Conservation (phyloP, 331 rosid species). For the Acacia pycnantha region DNA sequence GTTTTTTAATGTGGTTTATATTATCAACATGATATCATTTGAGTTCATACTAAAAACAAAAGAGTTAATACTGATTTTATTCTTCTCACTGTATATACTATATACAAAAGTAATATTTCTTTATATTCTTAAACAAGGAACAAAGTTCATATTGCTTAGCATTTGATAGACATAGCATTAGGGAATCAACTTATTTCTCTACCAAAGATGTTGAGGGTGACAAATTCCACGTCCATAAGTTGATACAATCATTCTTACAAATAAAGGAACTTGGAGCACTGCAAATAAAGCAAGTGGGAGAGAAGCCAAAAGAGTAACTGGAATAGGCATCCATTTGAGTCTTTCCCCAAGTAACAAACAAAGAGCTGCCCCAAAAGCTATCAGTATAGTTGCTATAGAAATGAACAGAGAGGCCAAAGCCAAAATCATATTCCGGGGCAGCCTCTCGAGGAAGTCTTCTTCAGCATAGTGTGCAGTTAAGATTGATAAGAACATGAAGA, state of each 20-base stretch:
- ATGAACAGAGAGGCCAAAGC: conserved; percentile 46
- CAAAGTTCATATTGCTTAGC: neutral
- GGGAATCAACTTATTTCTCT: neutral
- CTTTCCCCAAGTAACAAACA: conserved; percentile 32
- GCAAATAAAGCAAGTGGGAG: conserved; percentile 41
- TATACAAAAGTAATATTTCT: neutral
- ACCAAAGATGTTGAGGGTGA: conserved; percentile 32
- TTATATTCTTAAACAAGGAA: neutral
- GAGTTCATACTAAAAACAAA: no score
- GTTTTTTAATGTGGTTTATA: no score
- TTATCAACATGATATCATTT: no score
- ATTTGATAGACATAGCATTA: neutral
- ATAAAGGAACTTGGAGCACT: conserved; percentile 43
- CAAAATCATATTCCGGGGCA: conserved; percentile 40
- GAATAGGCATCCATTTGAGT: conserved; percentile 42
- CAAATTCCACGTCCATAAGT: conserved; percentile 35
- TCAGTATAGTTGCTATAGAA: conserved; percentile 36
- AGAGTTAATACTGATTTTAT: neutral
- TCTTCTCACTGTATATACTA: neutral
- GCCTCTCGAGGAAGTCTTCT: conserved; percentile 41
- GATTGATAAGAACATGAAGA: conserved; percentile 48
- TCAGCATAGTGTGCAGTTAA: conserved; percentile 42
- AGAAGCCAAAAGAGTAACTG: conserved; percentile 39
- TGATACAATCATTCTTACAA: conserved; percentile 41
- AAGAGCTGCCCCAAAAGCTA: conserved; percentile 42